Base-by-base conservation (phyloP, 2,329 filamentous ascomycete species). In the Trichoderma breve region DNA sequence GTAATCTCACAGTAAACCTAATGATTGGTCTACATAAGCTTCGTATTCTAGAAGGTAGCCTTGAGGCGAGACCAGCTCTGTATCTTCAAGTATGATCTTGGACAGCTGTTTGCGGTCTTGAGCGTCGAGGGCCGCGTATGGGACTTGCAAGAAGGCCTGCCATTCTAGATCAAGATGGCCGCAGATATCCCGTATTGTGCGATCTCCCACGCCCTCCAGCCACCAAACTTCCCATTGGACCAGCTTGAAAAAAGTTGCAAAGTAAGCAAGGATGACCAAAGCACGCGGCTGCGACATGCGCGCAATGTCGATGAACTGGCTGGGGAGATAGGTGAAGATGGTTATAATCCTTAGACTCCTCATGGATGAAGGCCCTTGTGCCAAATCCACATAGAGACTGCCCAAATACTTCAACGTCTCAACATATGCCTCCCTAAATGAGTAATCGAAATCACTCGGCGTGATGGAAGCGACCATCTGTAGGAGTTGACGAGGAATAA, bases 211-310 rank as follows among this genome's bases (percentile, higher is more conserved):
- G 26, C 82, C 84, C 3, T 74, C 71, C 69, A 86, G 78, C 87
- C 87, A 89, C 87, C 87, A 89, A 4, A 85, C 74, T 1, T 73
- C 73, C 73, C 67, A 12, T 80, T 78, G 2, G 2, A 71, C 53
- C 24, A 86, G 67, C 76, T 87, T 88, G 65, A 84, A 76, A 70
- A 89, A 89, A 60, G 82, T 81, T 6, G 86, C 80, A 72, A 87
- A 88, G 74, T 89, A 81, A 2, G 86, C 86, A 12, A 89, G 66
- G 47, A 89, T 86, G 65, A 89, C 73, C 0, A 89, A 79, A 3
- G 86, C 83, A 32, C 84, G 83, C 0, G 85, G 84, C 2, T 82
- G 80, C 61, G 77, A 79, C 28, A 82, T 74, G 15, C 82, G 80
- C 1, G 82, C 82, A 7, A 87, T 78, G 3, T 83, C 79, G 69